A percentile compares a stretch with the other conserved stretches of the same genome.
Conservation (phyloP, 1,139 yeast species). For the Yamadazyma friedrichii region DNA sequence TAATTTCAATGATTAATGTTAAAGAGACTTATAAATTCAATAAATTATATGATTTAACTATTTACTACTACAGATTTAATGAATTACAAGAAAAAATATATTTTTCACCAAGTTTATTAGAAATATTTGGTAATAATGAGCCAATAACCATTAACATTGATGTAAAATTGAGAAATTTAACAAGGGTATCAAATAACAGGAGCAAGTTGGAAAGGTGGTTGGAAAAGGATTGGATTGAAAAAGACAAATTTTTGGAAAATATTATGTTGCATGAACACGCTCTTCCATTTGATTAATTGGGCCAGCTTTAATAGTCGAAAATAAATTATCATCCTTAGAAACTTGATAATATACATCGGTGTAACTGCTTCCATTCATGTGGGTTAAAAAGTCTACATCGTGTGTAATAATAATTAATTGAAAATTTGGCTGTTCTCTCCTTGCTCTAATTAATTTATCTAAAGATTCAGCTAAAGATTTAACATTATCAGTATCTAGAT, state of each 20-base stretch:
- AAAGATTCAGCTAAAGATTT: slow-evolving; percentile 84
- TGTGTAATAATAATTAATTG: slow-evolving; percentile 95
- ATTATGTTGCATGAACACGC: slow-evolving; percentile 24
- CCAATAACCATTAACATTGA: slow-evolving; percentile 12
- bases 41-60: slow-evolving; percentile 52
- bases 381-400: slow-evolving; percentile 84
- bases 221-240: slow-evolving; percentile 68
- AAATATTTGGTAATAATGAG: slow-evolving; percentile 45
- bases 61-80: slow-evolving; percentile 36
- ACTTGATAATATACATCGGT: slow-evolving; percentile 89
- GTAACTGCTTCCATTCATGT: slow-evolving; percentile 81
- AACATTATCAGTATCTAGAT: slow-evolving; percentile 85
- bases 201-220: slow-evolving; percentile 58
- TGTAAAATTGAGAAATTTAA: slow-evolving; percentile 12
- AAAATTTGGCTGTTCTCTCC: slow-evolving; percentile 81
- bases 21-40: slow-evolving; percentile 30
- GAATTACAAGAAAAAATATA: slow-evolving; percentile 10
- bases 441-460: slow-evolving; percentile 67
- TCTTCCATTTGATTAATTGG: slow-evolving; percentile 36
- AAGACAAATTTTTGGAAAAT: slow-evolving; percentile 41
- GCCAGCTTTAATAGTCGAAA: slow-evolving; percentile 61
- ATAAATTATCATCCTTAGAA: slow-evolving; percentile 75
- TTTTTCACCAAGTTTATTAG: slow-evolving; percentile 53
- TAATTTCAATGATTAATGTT: slow-evolving; percentile 44
- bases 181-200: slow-evolving; percentile 11